Conservation (phyloP, 2,329 filamentous ascomycete species). For the Aspergillus sojae region DNA sequence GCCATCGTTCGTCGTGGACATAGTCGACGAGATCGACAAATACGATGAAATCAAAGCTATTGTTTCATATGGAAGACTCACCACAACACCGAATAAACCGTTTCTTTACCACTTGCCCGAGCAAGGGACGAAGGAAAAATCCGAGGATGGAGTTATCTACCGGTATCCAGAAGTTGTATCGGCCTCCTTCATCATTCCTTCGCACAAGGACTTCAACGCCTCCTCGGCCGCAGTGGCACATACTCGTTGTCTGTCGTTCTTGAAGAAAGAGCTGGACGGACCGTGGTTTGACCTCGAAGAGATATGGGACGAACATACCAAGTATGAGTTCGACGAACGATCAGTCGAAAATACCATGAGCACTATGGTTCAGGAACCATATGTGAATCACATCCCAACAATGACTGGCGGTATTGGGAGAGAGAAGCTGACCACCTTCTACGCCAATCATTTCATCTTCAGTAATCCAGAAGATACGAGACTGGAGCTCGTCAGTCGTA, state of each 20-base stretch:
- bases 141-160: conserved; percentile 23
- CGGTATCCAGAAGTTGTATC: conserved; percentile 48
- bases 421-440: conserved; percentile 63
- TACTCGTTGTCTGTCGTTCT: conserved; percentile 63
- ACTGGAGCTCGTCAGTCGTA: conserved; percentile 68
- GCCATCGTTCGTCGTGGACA: too few relatives aligned
- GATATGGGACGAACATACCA: conserved; percentile 75
- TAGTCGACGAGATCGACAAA: too few relatives aligned
- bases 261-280: conserved; percentile 64
- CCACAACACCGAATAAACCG: too few relatives aligned
- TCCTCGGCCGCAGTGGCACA: conserved; percentile 62
- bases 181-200: conserved; percentile 48
- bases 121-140: too few relatives aligned
- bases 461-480: conserved; percentile 66
- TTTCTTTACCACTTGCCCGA: too few relatives aligned
- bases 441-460: conserved; percentile 71
- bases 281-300: conserved; percentile 72
- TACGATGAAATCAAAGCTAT: too few relatives aligned
- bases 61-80: too few relatives aligned
- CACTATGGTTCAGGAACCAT: conserved; percentile 75
- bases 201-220: conserved; percentile 52
- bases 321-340: conserved; percentile 67
- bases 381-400: conserved; percentile 74
- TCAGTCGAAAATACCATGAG: conserved; percentile 69
- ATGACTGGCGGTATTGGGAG: conserved; percentile 70